Evolutionary conservation across 345 rosid genomes (phyloP).

Genomic region (Abelmoschus esculentus): DNA sequence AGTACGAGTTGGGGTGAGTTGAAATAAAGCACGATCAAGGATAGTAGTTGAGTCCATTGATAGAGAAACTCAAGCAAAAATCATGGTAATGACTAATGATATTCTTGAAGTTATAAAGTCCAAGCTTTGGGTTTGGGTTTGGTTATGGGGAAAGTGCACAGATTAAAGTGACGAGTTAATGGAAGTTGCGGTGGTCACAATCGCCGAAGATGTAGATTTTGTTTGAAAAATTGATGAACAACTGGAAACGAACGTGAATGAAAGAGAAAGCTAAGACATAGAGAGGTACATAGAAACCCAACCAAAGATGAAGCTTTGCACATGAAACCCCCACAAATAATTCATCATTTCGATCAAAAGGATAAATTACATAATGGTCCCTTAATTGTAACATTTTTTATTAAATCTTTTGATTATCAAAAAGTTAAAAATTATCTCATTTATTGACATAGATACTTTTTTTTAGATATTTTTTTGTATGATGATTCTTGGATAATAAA

Average conservation of each 20-base stretch:
- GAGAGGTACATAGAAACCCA: background rate
- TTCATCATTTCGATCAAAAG: no score
- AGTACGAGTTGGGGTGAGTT: conserved; percentile 89
- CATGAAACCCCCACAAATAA: no score
- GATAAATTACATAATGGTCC: no score
- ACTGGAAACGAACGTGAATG: conserved; percentile 2
- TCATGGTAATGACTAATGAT: background rate
- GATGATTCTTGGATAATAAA: no score
- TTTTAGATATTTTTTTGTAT: no score
- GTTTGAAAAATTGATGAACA: background rate
- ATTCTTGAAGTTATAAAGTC: conserved; percentile 7
- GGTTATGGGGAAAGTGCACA: background rate
- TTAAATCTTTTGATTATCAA: no score
- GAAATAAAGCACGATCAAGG: conserved; percentile 73
- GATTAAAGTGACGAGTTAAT: background rate
- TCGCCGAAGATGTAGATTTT: background rate
- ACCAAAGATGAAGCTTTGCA: background rate
- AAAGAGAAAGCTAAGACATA: background rate
- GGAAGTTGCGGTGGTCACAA: background rate
- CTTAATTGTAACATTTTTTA: no score
- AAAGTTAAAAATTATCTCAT: no score
- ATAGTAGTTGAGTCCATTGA: conserved; percentile 48
- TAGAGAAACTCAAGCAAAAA: background rate
- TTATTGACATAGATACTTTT: no score
- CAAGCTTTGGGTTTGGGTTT: background rate